These are phyloP conservation scores for Thalassiosira profunda DNA, from an alignment of 108 stramenopile species.

Conservation along the genomic window DNA sequence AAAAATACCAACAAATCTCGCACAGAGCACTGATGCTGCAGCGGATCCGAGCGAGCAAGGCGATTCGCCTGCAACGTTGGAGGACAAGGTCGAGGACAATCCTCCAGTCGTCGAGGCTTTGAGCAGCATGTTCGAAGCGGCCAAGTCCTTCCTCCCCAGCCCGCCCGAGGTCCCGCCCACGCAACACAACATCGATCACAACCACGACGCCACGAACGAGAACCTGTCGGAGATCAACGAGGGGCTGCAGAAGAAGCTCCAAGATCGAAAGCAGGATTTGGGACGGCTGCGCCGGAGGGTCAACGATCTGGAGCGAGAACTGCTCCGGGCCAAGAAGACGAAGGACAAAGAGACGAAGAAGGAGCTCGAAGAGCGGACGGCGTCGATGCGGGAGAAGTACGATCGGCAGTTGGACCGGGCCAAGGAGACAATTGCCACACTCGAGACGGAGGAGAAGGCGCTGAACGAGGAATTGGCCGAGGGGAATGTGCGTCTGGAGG, in stretches of 20 bases:
- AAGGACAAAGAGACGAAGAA: slow-evolving; percentile 2
- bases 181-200: background rate
- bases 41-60: too few relatives aligned
- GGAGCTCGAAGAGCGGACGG: slow-evolving; percentile 3
- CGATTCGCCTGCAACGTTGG: background rate
- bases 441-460: slow-evolving; percentile 19
- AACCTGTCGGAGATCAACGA: slow-evolving; percentile 25
- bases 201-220: background rate
- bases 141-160: background rate
- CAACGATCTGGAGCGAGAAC: slow-evolving; percentile 17
- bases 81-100: background rate
- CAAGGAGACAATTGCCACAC: background rate
- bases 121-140: too few relatives aligned
- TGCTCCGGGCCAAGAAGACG: slow-evolving; percentile 13
- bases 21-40: background rate
- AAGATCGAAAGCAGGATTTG: slow-evolving; percentile 20
- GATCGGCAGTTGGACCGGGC: slow-evolving; percentile 8
- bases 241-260: slow-evolving; percentile 7
- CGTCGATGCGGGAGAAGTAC: slow-evolving; percentile 8
- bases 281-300: slow-evolving; percentile 17
- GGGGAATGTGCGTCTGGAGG: background rate
- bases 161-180: background rate
- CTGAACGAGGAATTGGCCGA: slow-evolving; percentile 20
- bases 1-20: too few relatives aligned
- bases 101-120: too few relatives aligned